Evolutionary conservation across 2,329 filamentous ascomycete genomes (phyloP).

Genomic region (Trichoderma hamatum): DNA sequence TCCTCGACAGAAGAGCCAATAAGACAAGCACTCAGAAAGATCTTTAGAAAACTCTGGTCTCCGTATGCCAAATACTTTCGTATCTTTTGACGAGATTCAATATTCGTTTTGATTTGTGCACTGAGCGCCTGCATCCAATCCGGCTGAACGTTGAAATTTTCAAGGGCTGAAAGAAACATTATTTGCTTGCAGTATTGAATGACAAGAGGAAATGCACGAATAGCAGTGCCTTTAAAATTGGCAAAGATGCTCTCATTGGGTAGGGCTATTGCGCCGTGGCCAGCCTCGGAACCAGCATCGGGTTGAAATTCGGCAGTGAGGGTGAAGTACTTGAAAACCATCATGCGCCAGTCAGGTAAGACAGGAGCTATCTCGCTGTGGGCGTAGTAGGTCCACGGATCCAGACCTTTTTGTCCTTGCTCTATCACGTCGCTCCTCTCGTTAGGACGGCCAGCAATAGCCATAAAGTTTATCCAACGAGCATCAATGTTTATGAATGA

Average conservation of each 20-base stretch:
- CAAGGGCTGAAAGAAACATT: slow-evolving; percentile 53
- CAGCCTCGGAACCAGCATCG: slow-evolving; percentile 35
- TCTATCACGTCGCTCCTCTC: slow-evolving; percentile 84
- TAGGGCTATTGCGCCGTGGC: neutral
- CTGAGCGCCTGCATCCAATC: slow-evolving; percentile 86
- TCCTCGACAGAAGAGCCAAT: slow-evolving; percentile 56
- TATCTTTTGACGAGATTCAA: slow-evolving; percentile 63
- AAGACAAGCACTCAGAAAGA: slow-evolving; percentile 58
- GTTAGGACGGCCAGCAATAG: slow-evolving; percentile 65
- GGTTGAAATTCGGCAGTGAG: slow-evolving; percentile 37
- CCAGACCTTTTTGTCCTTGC: slow-evolving; percentile 85
- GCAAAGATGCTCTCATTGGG: slow-evolving; percentile 39
- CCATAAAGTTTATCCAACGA: slow-evolving; percentile 87
- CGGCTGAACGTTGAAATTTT: slow-evolving; percentile 63
- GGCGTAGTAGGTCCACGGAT: slow-evolving; percentile 60
- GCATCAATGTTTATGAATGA: slow-evolving; percentile 77
- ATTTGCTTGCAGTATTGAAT: slow-evolving; percentile 67
- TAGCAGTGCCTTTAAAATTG: slow-evolving; percentile 52
- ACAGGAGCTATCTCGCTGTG: slow-evolving; percentile 47
- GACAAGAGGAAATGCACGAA: slow-evolving; percentile 67
- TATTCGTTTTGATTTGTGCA: slow-evolving; percentile 70
- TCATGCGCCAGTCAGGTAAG: slow-evolving; percentile 56
- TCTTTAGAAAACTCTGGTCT: slow-evolving; percentile 43
- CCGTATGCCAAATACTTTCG: slow-evolving; percentile 53
- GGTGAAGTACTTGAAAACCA: slow-evolving; percentile 55